Evolutionary conservation across 805 yeast species (phyloP).

Genomic region (Candida bentonensis): DNA sequence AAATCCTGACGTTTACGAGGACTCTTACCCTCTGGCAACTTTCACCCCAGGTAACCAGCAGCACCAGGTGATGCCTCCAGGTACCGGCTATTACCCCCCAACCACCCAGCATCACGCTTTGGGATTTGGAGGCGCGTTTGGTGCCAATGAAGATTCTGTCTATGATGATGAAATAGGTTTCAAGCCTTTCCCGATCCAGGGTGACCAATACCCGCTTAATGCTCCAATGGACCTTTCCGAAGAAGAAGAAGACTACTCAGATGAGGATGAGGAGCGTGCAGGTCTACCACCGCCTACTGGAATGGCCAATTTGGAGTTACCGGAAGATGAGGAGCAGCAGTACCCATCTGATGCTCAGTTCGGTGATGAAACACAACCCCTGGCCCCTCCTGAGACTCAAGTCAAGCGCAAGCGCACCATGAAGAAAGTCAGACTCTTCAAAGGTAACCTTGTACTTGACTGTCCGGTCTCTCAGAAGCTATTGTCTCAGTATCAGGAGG

Average conservation of each 20-base stretch:
- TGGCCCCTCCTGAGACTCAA: slow-evolving; percentile 15
- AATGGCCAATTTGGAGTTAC: slow-evolving; percentile 1
- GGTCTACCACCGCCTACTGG: slow-evolving; percentile 6
- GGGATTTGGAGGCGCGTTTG: slow-evolving; percentile 2
- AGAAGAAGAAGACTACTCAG: slow-evolving; percentile 9
- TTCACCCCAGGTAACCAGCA: neutral
- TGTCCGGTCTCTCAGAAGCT: slow-evolving; percentile 74
- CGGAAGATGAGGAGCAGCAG: slow-evolving; percentile 9
- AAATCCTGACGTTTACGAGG: neutral
- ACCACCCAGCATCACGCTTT: slow-evolving; percentile 6
- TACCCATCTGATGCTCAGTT: slow-evolving; percentile 8
- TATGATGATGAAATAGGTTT: slow-evolving; percentile 17
- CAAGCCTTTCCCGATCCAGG: slow-evolving; percentile 23
- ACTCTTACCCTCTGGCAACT: neutral
- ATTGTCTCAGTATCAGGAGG: slow-evolving; percentile 37
- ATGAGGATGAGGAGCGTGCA: slow-evolving; percentile 11
- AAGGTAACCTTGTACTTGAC: slow-evolving; percentile 74
- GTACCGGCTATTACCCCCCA: slow-evolving; percentile 1
- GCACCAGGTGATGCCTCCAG: neutral
- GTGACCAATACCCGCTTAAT: slow-evolving; percentile 24
- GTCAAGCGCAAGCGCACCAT: slow-evolving; percentile 22
- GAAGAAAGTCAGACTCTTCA: slow-evolving; percentile 38
- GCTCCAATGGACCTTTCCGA: slow-evolving; percentile 11
- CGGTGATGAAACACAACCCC: slow-evolving; percentile 5
- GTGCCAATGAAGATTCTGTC: slow-evolving; percentile 11